Base-by-base conservation (phyloP, 306 rosid species). In the Trifolium pratense region DNA sequence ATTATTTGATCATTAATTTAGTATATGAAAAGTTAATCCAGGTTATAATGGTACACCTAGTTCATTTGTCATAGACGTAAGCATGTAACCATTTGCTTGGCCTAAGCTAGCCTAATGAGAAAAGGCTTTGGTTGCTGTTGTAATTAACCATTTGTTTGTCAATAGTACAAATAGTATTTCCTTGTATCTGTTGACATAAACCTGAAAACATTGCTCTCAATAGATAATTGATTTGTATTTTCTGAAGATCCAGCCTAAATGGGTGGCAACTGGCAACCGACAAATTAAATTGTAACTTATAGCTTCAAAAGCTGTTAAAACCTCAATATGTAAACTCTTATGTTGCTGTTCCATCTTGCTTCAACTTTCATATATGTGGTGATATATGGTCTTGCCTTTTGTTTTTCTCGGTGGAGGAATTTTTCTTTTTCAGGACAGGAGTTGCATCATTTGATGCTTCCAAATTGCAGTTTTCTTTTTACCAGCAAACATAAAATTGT, bases 401-500 rank as follows among this genome's bases (percentile, higher is more conserved):
- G 55, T 59, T 58, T 46, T 34, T 48, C 15, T 17, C 17, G 17
- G 42, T 29, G 31, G 51, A 52, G 56, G 29, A 11, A 58, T 39
- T 66, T 60, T 59, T 52, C 26, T 79, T 79, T 64, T 17, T 21
- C 15, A 59, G 53, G 65, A 76, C 29, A 48, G 55, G 72, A 66
- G 20, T 61, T 63, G 40, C 60, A 21, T 5, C 46, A 20, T 20
- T 21, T 46, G 70, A 64, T 70, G 61, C 72, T 46, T 74, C 37
- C 51, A 57, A 55, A 86, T 87, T 89, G 84, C 32, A 84, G 61
- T 66, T 34, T 26, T 68, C 51, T 66, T 71, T 37, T 67, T 70
- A 36, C 57, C 29, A 78, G 56, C 66, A 53, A 45, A 49, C 71
- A 73, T 68, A 68, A 46, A 72, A 43, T 29, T 59, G 61, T 74